Evolutionary conservation across 495 filamentous ascomycete species (phyloP), one percentile per base, ranked within the genome.

Genomic region (Daldinia decipiens): DNA sequence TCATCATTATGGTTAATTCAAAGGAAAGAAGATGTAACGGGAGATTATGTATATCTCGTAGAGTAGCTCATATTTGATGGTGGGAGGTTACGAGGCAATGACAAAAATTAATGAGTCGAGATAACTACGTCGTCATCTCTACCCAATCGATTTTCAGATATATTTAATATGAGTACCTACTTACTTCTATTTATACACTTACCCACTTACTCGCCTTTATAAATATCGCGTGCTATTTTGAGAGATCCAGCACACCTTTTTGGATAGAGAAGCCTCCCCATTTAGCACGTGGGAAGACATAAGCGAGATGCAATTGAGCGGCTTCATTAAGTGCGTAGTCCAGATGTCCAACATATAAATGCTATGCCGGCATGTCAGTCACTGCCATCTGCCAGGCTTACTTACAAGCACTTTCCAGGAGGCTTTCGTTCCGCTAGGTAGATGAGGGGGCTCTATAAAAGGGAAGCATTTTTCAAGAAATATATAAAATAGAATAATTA

Each of bases 31-130:
- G 26, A 21, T 53, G 29, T 47, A 65, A 55, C 50, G 39, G 19
- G 53, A 72, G 51, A 58, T 55, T 56, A 59, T 24, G 21, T 24
- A 24, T 56, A 58, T 68, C 56, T 65, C 70, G 62, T n/a, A 69
- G 62, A 66, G 65, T 69, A 65, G 62, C 65, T 73, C 43, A 50
- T 58, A 66, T 51, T 43, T 59, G 65, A 72, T 55, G 38, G 60
- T 27, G 55, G 54, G 39, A 67, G 55, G 50, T 72, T 65, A 72
- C 70, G 70, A 72, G 60, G 60, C 47, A 72, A 72, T 68, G 65
- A 72, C 65, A 54, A 61, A 51, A 70, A 61, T 68, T 72, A 68
- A 69, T 58, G 62, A 69, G 65, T 65, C 43, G 61, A 55, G 55
- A 73, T 51, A 61, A 58, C 50, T 29, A 34, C 32, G 27, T 65